phyloP scores from a whole-genome alignment of 192 early-diverging fungal species.

The Entomortierella parvispora region DNA sequence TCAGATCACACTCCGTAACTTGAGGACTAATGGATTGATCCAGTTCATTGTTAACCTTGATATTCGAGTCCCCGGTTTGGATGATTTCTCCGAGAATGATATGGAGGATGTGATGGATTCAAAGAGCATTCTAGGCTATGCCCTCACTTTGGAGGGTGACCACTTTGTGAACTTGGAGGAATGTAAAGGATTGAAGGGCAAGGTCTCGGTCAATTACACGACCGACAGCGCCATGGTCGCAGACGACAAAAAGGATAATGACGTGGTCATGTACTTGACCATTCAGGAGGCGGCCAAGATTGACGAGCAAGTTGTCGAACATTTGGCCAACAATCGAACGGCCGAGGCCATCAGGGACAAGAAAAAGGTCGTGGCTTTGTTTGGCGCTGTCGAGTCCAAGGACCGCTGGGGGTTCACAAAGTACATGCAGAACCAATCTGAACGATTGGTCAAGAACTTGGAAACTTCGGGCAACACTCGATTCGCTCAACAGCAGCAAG shows the following conservation, averaged over 20 bases:
- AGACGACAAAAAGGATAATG: slow-evolving; percentile 30
- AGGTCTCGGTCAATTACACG: slow-evolving; percentile 27
- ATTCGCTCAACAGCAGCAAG: no score
- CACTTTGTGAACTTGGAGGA: slow-evolving; percentile 25
- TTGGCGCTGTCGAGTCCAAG: slow-evolving; percentile 2
- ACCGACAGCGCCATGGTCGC: slow-evolving; percentile 25
- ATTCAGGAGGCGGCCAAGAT: slow-evolving; percentile 33
- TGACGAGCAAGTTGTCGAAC: slow-evolving; percentile 25
- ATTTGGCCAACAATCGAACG: slow-evolving; percentile 38
- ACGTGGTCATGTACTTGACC: slow-evolving; percentile 27
- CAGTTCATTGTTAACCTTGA: slow-evolving; percentile 41
- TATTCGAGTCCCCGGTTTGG: slow-evolving; percentile 28
- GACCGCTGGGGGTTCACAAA: slow-evolving; percentile 27
- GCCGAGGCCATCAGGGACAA: slow-evolving; percentile 27
- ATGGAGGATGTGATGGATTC: slow-evolving; percentile 26
- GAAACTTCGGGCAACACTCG: slow-evolving; percentile 24
- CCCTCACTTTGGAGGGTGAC: slow-evolving; percentile 31
- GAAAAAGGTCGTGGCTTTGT: slow-evolving; percentile 27
- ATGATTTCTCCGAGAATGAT: slow-evolving; percentile 35
- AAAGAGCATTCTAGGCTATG: slow-evolving; percentile 25
- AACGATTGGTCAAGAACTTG: slow-evolving; percentile 27
- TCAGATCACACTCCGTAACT: slow-evolving; percentile 30
- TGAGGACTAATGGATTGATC: slow-evolving; percentile 37
- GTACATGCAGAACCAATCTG: slow-evolving; percentile 30
- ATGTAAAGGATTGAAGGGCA: slow-evolving; percentile 24